Base-by-base conservation (phyloP, 768 basidiomycete species). In the Termitomyces eurrhizus region DNA sequence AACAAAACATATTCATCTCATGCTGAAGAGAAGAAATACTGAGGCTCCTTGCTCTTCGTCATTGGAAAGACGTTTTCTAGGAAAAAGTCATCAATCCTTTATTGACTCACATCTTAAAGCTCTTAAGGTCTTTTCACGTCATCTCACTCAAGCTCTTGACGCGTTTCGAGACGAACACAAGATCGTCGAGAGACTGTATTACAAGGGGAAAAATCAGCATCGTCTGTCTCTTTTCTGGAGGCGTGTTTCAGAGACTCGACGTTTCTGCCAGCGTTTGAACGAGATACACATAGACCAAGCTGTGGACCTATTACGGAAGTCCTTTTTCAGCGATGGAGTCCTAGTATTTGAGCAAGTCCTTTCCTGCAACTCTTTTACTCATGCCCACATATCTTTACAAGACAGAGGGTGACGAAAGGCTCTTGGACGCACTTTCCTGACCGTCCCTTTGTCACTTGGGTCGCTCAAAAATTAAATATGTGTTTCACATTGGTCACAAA, bases 201-300 rank as follows among this genome's bases (percentile, higher is more conserved):
- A 93, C 74, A 90, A 90, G 65, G 85, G 84, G 63, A 90, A 88
- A 68, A 93, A 92, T 64, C 91, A 93, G 66, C 89, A 90, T 68
- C 80, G 84, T 35, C 68, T 77, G 4, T 81, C 87, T 29, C 72
- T 91, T 12, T 91, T 90, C 70, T 92, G 89, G 88, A 77, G 81
- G 66, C 83, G 83, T 35, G 75, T 88, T 16, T 66, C 69, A 11
- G 92, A 92, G 67, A 76, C 87, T 21, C 78, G 87, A 62, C 79
- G 84, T 56, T 83, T 81, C 65, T 77, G 78, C 24, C 70, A 73
- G 36, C 74, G 78, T 37, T 51, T 81, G 8, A 64, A 71, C 21
- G 68, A 65, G 1, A 61, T 77, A 9, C 69, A 72, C 32, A 65
- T 81, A 5, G 61, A 64, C 26, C 63, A 68, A 21, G 52, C 70